phyloP scores from a whole-genome alignment of 2,329 filamentous ascomycete genomes.

The Colletotrichum liaoningense region DNA sequence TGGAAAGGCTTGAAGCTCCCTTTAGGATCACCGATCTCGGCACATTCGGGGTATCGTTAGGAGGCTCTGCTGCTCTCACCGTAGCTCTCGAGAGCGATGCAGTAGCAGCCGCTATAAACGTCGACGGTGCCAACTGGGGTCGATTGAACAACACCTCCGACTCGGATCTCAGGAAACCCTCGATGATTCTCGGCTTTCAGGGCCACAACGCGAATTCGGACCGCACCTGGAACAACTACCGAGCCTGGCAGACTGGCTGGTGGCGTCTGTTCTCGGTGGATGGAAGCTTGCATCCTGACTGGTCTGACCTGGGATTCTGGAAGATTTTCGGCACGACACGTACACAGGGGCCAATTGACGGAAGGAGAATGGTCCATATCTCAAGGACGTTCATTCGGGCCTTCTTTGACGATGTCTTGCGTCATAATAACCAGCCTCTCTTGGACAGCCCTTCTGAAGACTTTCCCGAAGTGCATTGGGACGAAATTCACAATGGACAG shows the following conservation, averaged over 20 bases:
- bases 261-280: slow-evolving; percentile 29
- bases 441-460: slow-evolving; percentile 19
- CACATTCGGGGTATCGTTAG: slow-evolving; percentile 39
- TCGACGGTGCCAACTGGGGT: slow-evolving; percentile 37
- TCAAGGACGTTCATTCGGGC: slow-evolving; percentile 23
- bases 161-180: slow-evolving; percentile 38
- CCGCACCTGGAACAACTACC: slow-evolving; percentile 25
- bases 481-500: not conserved
- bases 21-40: slow-evolving; percentile 37
- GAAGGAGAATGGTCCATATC: slow-evolving; percentile 28
- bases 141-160: slow-evolving; percentile 26
- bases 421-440: not conserved
- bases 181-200: slow-evolving; percentile 38
- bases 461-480: slow-evolving; percentile 25
- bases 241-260: slow-evolving; percentile 31
- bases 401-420: slow-evolving; percentile 30
- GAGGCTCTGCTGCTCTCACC: slow-evolving; percentile 38
- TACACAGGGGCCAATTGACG: slow-evolving; percentile 22
- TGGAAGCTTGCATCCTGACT: slow-evolving; percentile 28
- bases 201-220: slow-evolving; percentile 34
- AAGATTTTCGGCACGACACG: slow-evolving; percentile 26
- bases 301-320: slow-evolving; percentile 29
- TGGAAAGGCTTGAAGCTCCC: slow-evolving; percentile 27
- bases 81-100: slow-evolving; percentile 30
- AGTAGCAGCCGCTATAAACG: slow-evolving; percentile 38